A percentile compares a stretch with the other conserved stretches of the same genome.
phyloP scores from a whole-genome alignment of 2,329 filamentous ascomycete genomes.

The Amylocarpus encephaloides region DNA sequence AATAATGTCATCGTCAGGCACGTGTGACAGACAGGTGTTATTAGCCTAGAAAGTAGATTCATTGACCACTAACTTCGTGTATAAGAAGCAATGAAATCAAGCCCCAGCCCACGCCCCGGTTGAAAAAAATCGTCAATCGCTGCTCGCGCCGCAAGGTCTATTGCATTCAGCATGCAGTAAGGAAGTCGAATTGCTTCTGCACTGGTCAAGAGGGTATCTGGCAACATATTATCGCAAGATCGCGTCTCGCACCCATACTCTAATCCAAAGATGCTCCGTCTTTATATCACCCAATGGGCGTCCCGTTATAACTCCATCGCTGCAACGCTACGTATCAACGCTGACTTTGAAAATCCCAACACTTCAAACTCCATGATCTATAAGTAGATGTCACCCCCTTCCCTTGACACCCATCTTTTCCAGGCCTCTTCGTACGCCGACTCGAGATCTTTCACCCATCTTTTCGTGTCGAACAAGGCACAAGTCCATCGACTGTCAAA shows the following conservation, averaged over 20 bases:
- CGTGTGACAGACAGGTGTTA: too few species aligned
- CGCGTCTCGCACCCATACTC: background rate
- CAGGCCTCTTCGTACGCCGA: constrained; percentile 83
- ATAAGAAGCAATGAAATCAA: too few species aligned
- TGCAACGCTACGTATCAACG: constrained; percentile 6
- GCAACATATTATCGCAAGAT: constrained; percentile 1
- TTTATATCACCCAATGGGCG: background rate
- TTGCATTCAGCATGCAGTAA: background rate
- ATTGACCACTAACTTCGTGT: too few species aligned
- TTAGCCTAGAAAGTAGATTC: too few species aligned
- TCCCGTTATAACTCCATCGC: constrained; percentile 11
- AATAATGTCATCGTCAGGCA: too few species aligned
- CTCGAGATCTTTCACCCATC: constrained; percentile 90
- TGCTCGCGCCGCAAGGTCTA: background rate
- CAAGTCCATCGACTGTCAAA: constrained; percentile 82
- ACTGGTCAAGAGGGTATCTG: constrained; percentile 7
- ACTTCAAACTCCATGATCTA: constrained; percentile 10
- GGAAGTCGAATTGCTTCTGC: background rate
- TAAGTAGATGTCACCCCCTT: constrained; percentile 91
- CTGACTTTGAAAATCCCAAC: constrained; percentile 1
- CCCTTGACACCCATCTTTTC: constrained; percentile 76
- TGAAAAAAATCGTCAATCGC: too few species aligned
- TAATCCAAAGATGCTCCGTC: background rate
- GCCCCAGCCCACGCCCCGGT: too few species aligned
- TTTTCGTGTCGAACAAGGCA: constrained; percentile 80